Evolutionary conservation across 2,329 filamentous ascomycete species (phyloP).

Genomic region (Ophiostoma novo-ulmi): DNA sequence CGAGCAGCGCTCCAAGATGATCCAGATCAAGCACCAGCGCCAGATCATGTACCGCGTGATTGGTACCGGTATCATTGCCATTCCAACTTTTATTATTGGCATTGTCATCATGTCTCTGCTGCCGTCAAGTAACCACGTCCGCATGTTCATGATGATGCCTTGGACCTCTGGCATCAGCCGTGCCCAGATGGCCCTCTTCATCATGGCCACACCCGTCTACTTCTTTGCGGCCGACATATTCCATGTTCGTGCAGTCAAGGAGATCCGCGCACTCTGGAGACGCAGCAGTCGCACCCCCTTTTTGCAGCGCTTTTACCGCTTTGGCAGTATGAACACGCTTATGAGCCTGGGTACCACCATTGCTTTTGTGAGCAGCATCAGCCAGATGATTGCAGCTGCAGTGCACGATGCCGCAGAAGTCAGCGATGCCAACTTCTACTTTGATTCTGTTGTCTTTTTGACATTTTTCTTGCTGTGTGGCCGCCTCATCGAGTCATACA

Average conservation of each 20-base stretch:
- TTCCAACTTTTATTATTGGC: constrained; percentile 82
- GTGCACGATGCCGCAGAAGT: constrained; percentile 38
- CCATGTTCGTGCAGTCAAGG: constrained; percentile 72
- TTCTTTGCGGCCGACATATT: constrained; percentile 83
- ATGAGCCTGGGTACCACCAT: constrained; percentile 85
- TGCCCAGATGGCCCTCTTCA: constrained; percentile 72
- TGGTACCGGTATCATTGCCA: constrained; percentile 62
- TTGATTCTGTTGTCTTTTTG: constrained; percentile 87
- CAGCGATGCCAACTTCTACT: constrained; percentile 62
- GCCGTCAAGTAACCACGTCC: constrained; percentile 50
- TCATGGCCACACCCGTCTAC: constrained; percentile 80
- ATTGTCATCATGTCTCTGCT: constrained; percentile 88
- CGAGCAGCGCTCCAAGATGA: constrained; percentile 71
- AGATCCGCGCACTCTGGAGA: constrained; percentile 72
- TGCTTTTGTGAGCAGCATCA: constrained; percentile 77
- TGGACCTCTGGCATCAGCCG: constrained; percentile 70
- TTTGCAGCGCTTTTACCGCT: constrained; percentile 75
- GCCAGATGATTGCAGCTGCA: constrained; percentile 64
- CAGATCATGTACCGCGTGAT: constrained; percentile 65
- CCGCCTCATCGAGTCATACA: constrained; percentile 78
- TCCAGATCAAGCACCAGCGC: constrained; percentile 64
- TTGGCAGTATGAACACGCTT: constrained; percentile 94
- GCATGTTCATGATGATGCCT: constrained; percentile 63
- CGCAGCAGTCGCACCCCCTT: constrained; percentile 67
- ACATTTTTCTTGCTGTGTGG: constrained; percentile 78